These are phyloP conservation scores for Malus hybrid DNA, from an alignment of 331 rosid species.

Conservation along the genomic window DNA sequence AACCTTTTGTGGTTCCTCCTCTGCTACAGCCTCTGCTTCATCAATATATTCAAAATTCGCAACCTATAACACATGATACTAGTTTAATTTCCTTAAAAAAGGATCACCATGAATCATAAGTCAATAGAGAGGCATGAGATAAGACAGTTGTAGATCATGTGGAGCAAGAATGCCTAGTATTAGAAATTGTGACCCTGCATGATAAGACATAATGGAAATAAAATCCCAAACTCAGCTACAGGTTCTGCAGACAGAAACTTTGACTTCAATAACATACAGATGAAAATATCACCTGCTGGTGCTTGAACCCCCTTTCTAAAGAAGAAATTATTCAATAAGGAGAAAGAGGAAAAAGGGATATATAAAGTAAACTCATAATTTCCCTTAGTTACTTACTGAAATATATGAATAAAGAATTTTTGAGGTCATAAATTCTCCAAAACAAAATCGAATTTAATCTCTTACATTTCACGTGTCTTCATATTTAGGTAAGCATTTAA, in stretches of 20 bases:
- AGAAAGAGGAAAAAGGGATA: not conserved
- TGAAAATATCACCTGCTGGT: not conserved
- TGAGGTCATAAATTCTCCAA: not conserved
- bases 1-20: conserved; percentile 65
- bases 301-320: not conserved
- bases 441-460: not conserved
- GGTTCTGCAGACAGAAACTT: not conserved
- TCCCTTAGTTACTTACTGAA: not conserved
- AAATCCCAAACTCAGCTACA: not conserved
- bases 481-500: not conserved
- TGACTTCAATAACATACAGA: not conserved
- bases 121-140: not conserved
- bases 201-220: not conserved
- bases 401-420: not conserved
- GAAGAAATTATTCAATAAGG: not conserved
- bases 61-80: conserved; percentile 46
- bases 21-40: conserved; percentile 67
- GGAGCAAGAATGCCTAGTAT: not conserved
- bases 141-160: not conserved
- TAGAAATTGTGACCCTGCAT: not conserved
- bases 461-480: not conserved
- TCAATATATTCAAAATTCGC: conserved; percentile 98
- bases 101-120: not conserved
- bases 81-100: conserved; percentile 6
- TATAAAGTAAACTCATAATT: not conserved